A percentile compares a stretch with the other conserved stretches of the same genome.
Evolutionary conservation across 2,329 filamentous ascomycete species (phyloP).

Genomic region (Nothophoma quercina): DNA sequence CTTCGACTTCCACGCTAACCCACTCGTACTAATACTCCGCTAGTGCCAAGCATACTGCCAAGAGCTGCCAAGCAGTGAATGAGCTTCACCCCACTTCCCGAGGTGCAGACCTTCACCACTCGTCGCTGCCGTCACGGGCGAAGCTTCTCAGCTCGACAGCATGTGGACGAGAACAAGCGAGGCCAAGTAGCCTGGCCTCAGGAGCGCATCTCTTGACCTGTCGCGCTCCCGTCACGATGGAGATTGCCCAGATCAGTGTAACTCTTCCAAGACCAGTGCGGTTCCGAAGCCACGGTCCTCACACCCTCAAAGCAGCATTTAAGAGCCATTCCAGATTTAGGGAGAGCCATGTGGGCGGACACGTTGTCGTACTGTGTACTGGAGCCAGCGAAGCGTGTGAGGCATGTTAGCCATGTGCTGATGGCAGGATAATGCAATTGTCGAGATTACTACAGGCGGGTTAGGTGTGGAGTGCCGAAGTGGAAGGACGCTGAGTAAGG

Average conservation of each 20-base stretch:
- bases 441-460: background rate
- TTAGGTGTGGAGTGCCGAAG: background rate
- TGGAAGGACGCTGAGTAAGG: background rate
- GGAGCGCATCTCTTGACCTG: slow-evolving; percentile 22
- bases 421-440: background rate
- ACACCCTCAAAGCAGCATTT: slow-evolving; percentile 4
- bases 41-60: slow-evolving; percentile 13
- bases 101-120: background rate
- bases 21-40: slow-evolving; percentile 29
- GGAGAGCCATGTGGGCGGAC: slow-evolving; percentile 8
- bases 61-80: background rate
- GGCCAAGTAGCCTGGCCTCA: slow-evolving; percentile 15
- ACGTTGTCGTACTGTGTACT: slow-evolving; percentile 10
- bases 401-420: background rate
- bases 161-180: slow-evolving; percentile 11
- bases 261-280: slow-evolving; percentile 17
- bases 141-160: background rate
- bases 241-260: slow-evolving; percentile 25
- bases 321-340: background rate
- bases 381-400: background rate
- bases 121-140: background rate
- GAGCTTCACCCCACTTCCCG: slow-evolving; percentile 16
- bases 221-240: slow-evolving; percentile 4
- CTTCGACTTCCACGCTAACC: slow-evolving; percentile 16
- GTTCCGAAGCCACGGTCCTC: slow-evolving; percentile 6